phyloP scores from a whole-genome alignment of 805 yeast species.

The Ogataea pini region DNA sequence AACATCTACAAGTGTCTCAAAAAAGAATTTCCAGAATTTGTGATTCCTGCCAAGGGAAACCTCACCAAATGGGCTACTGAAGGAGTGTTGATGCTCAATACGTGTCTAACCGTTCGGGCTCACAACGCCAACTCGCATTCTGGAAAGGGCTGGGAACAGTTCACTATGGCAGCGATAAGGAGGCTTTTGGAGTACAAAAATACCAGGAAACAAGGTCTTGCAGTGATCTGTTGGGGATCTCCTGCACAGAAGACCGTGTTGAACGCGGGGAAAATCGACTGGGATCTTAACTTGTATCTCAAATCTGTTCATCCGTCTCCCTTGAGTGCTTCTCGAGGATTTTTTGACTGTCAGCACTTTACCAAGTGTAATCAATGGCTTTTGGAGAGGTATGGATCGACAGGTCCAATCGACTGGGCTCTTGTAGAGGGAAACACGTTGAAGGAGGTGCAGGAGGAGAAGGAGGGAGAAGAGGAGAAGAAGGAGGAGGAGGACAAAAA shows the following conservation, averaged over 20 bases:
- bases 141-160: conserved; percentile 86
- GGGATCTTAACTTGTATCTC: conserved; percentile 50
- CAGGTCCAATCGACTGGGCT: conserved; percentile 31
- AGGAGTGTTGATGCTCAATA: conserved; percentile 86
- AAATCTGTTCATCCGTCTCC: conserved; percentile 94
- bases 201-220: conserved; percentile 51
- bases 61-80: conserved; percentile 81
- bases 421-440: conserved; percentile 21
- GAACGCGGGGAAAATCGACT: conserved; percentile 30
- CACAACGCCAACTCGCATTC: conserved; percentile 94
- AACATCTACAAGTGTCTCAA: conserved; percentile 82
- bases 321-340: conserved; percentile 84
- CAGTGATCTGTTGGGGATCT: conserved; percentile 63
- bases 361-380: conserved; percentile 79
- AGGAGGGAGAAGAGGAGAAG: background rate
- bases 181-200: conserved; percentile 51
- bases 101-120: conserved; percentile 88
- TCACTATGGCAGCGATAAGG: conserved; percentile 72
- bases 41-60: conserved; percentile 62
- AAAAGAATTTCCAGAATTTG: conserved; percentile 69
- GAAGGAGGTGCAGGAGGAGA: background rate
- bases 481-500: background rate
- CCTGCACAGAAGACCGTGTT: conserved; percentile 44
- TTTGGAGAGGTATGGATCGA: conserved; percentile 37
- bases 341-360: conserved; percentile 77